A percentile compares a stretch with the other conserved stretches of the same genome.
phyloP scores from a whole-genome alignment of 257 asterid species.

The Nicotiana undulata region DNA sequence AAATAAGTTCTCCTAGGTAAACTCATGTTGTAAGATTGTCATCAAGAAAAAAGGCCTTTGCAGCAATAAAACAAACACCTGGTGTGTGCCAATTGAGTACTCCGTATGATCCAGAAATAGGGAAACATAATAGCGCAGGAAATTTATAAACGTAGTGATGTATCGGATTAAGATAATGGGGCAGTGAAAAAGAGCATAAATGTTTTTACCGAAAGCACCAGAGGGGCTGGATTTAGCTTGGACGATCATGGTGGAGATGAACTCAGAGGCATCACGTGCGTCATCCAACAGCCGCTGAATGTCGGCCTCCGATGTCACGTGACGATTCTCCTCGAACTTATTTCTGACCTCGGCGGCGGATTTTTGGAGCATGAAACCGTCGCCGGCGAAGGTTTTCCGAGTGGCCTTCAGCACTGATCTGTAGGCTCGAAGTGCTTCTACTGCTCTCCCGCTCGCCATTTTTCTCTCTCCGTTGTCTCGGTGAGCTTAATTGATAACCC shows the following conservation, averaged over 20 bases:
- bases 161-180: not conserved
- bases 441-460: constrained; percentile 53
- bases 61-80: not conserved
- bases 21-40: not conserved
- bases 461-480: not conserved
- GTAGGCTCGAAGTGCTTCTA: constrained; percentile 62
- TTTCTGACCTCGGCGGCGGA: constrained; percentile 82
- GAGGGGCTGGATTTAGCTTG: constrained; percentile 88
- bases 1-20: not conserved
- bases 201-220: constrained; percentile 72
- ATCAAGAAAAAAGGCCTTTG: not conserved
- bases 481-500: too few relatives aligned
- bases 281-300: constrained; percentile 64
- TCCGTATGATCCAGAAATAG: not conserved
- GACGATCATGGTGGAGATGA: constrained; percentile 82
- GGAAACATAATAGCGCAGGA: not conserved
- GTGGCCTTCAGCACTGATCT: constrained; percentile 76
- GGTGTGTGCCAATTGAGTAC: not conserved
- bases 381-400: constrained; percentile 85
- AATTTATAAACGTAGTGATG: not conserved
- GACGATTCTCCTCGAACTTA: constrained; percentile 87
- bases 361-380: constrained; percentile 68
- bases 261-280: constrained; percentile 83
- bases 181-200: not conserved
- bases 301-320: constrained; percentile 64